Base-by-base conservation (phyloP, 228 moss, liverwort and hornwort genomes). In the Sphagnum magellanicum region DNA sequence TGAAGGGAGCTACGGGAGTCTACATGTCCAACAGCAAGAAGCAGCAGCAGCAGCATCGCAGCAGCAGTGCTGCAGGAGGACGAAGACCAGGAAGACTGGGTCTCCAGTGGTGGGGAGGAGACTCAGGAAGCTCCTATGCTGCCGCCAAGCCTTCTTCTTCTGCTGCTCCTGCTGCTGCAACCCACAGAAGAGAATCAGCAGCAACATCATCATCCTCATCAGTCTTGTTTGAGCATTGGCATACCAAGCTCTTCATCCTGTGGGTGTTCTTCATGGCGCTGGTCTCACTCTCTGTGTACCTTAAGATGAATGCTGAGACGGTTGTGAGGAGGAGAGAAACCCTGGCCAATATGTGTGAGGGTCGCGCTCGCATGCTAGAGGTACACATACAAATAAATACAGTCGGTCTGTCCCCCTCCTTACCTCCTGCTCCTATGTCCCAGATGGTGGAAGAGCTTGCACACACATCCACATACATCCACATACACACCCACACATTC, bases 301-400 rank as follows among this genome's bases (percentile, higher is more conserved):
- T 72, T 48, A 73, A 59, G 51, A 77, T 88, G 81, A 82, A 32
- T 66, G 64, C 52, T 15, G 79, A 84, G 59, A 74, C 74, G 64
- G 68, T 73, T 51, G 63, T 76, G 53, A 82, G 80, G 63, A 67
- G 84, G 68, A 72, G 75, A 64, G 84, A 85, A 64, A 88, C 77
- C 64, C 84, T 88, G 59, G 81, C 84, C 6, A 88, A 84, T 16
- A 75, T 88, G 84, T 88, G 88, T 73, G 82, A 88, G 74, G 88
- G 78, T 11, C 88, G 79, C 62, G 88, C 88, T 49, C 88, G 88
- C 15, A 88, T 88, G 88, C 88, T 88, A 48, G 83, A 83, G 86
- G 86, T 86, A 86, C 6, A 8, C 32, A 32, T 3, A 32, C 3
- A 32, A 32, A 32, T 32, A 32, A 32, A 32, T 32, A 32, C 32